A percentile compares a stretch with the other conserved stretches of the same genome.
Evolutionary conservation across 106 monocot genomes (phyloP).

Genomic region (Phalaenopsis equestris): DNA sequence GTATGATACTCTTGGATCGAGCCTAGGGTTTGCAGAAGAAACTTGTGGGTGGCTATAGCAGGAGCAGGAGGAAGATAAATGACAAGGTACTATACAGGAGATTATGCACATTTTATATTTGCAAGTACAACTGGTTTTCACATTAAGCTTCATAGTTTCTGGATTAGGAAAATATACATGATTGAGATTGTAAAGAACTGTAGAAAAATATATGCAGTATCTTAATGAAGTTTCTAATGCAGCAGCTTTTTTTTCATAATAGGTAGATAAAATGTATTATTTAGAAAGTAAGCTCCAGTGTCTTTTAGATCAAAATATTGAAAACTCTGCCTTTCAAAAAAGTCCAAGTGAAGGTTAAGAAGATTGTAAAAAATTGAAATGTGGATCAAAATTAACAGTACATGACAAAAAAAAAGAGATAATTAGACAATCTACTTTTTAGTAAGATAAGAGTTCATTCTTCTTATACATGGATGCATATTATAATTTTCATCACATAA

Average conservation of each 20-base stretch:
- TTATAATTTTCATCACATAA: no score
- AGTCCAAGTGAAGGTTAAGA: no score
- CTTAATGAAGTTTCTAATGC: neutral
- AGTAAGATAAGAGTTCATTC: no score
- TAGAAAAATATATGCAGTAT: neutral
- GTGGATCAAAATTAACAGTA: no score
- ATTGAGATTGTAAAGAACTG: neutral
- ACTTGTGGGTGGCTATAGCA: conserved; percentile 24
- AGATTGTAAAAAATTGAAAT: no score
- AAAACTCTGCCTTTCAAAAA: no score
- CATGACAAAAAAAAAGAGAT: no score
- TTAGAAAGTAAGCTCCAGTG: no score
- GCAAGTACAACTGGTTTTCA: neutral
- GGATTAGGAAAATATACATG: neutral
- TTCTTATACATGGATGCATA: no score
- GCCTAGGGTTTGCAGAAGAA: conserved; percentile 74
- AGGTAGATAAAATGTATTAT: neutral
- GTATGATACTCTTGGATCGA: conserved; percentile 57
- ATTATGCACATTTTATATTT: neutral
- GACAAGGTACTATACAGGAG: neutral
- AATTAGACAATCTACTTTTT: no score
- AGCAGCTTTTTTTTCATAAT: neutral
- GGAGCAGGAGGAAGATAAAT: neutral
- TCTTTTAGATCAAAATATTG: no score
- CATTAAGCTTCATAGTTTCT: neutral